Evolutionary conservation across 805 yeast species (phyloP).

Genomic region (Cephaloascus albidus): DNA sequence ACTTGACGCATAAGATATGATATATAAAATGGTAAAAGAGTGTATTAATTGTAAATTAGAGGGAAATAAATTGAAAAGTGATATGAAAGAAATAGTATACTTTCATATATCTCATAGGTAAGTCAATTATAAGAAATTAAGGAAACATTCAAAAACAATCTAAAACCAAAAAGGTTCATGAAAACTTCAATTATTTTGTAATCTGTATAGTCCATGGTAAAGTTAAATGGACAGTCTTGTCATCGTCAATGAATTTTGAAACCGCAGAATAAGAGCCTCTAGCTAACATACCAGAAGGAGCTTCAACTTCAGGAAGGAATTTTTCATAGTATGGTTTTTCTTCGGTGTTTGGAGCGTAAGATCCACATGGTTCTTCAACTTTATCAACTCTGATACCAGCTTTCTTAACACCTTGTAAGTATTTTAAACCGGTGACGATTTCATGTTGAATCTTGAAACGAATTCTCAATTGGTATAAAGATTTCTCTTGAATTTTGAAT

Average conservation of each 20-base stretch:
- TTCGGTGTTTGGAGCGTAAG: conserved; percentile 81
- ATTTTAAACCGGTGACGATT: conserved; percentile 83
- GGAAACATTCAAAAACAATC: too few species aligned
- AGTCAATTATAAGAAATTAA: too few species aligned
- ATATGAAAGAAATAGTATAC: too few species aligned
- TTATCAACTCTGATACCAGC: conserved; percentile 84
- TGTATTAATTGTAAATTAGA: too few species aligned
- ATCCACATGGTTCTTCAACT: conserved; percentile 80
- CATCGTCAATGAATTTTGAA: conserved; percentile 83
- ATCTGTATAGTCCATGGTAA: conserved; percentile 85
- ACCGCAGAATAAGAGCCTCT: conserved; percentile 79
- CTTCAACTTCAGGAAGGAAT: conserved; percentile 58
- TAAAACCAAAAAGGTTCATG: too few species aligned
- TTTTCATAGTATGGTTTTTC: conserved; percentile 69
- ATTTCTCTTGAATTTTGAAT: conserved; percentile 70
- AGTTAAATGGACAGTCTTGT: conserved; percentile 59
- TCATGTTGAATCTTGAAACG: conserved; percentile 84
- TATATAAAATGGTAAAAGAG: too few species aligned
- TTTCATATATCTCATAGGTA: too few species aligned
- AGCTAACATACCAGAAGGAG: conserved; percentile 84
- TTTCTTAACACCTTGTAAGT: conserved; percentile 76
- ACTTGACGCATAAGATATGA: too few species aligned
- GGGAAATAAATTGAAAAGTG: too few species aligned
- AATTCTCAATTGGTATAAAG: conserved; percentile 62
- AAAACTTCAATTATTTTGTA: conserved; percentile 52